Evolutionary conservation across 2,329 filamentous ascomycete species (phyloP).

Genomic region (Fusarium subtropicale): DNA sequence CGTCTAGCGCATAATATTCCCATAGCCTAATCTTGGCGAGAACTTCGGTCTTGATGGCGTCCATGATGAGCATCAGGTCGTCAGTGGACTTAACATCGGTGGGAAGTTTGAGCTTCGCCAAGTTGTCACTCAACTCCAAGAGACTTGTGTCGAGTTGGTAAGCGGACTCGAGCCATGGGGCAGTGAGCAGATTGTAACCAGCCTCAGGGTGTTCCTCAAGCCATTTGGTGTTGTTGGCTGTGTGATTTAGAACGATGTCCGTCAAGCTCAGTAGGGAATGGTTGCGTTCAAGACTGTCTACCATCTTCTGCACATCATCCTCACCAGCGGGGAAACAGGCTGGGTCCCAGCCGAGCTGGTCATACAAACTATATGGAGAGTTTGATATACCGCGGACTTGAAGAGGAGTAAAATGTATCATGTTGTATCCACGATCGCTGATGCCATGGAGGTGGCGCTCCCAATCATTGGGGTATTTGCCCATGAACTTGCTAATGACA

Average conservation of each 20-base stretch:
- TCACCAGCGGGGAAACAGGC: constrained; percentile 86
- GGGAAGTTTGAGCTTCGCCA: constrained; percentile 79
- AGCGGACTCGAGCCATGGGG: constrained; percentile 78
- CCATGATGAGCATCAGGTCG: constrained; percentile 85
- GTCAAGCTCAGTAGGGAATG: constrained; percentile 89
- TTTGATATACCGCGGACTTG: constrained; percentile 91
- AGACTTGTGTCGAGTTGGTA: constrained; percentile 70
- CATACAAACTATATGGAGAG: constrained; percentile 95
- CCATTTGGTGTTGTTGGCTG: constrained; percentile 95
- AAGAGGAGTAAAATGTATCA: constrained; percentile 97
- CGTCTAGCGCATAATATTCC: constrained; percentile 92
- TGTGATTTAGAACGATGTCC: constrained; percentile 98
- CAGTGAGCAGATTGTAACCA: constrained; percentile 92
- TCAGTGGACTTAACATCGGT: constrained; percentile 76
- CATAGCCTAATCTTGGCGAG: constrained; percentile 83
- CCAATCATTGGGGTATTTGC: constrained; percentile 90
- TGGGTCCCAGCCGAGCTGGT: constrained; percentile 89
- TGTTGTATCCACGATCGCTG: constrained; percentile 93
- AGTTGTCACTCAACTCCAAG: constrained; percentile 79
- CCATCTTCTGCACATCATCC: constrained; percentile 79
- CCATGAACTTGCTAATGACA: constrained; percentile 98
- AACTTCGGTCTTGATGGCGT: constrained; percentile 83
- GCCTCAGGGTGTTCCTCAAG: constrained; percentile 93
- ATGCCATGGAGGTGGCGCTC: constrained; percentile 89
- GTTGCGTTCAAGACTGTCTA: constrained; percentile 84